Evolutionary conservation across 2,329 filamentous ascomycete genomes (phyloP).

Genomic region (Bipolaris sorokiniana): DNA sequence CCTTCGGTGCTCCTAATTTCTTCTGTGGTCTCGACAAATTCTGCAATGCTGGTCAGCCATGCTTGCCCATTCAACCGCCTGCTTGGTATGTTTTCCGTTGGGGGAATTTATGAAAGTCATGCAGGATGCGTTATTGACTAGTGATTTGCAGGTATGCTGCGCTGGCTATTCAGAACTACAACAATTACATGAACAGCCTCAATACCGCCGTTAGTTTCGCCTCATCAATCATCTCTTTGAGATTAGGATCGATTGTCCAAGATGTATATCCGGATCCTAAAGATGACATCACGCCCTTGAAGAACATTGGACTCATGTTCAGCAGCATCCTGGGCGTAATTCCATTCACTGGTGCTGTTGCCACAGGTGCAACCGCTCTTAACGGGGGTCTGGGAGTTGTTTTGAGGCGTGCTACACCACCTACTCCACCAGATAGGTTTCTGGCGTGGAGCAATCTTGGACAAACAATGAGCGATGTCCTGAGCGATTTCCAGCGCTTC

Average conservation of each 20-base stretch:
- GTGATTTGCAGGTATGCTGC: slow-evolving; percentile 8
- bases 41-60: slow-evolving; percentile 16
- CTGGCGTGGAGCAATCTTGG: slow-evolving; percentile 11
- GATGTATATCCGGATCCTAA: slow-evolving; percentile 13
- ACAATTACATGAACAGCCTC: slow-evolving; percentile 16
- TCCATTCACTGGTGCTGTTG: slow-evolving; percentile 5
- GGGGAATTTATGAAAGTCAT: no score
- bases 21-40: slow-evolving; percentile 16
- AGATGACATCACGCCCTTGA: slow-evolving; percentile 11
- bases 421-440: slow-evolving; percentile 7
- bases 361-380: background rate
- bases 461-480: slow-evolving; percentile 3
- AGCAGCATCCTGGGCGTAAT: slow-evolving; percentile 1
- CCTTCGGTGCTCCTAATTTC: slow-evolving; percentile 16
- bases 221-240: slow-evolving; percentile 11
- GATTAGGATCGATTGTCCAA: slow-evolving; percentile 4
- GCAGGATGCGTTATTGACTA: background rate
- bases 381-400: background rate
- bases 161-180: slow-evolving; percentile 18
- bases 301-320: slow-evolving; percentile 2
- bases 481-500: slow-evolving; percentile 7
- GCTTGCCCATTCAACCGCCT: slow-evolving; percentile 6
- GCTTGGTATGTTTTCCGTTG: no score
- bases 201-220: slow-evolving; percentile 14
- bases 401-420: background rate